phyloP scores from a whole-genome alignment of 2,329 filamentous ascomycete genomes.

The Parasarocladium wereldwijsianum region DNA sequence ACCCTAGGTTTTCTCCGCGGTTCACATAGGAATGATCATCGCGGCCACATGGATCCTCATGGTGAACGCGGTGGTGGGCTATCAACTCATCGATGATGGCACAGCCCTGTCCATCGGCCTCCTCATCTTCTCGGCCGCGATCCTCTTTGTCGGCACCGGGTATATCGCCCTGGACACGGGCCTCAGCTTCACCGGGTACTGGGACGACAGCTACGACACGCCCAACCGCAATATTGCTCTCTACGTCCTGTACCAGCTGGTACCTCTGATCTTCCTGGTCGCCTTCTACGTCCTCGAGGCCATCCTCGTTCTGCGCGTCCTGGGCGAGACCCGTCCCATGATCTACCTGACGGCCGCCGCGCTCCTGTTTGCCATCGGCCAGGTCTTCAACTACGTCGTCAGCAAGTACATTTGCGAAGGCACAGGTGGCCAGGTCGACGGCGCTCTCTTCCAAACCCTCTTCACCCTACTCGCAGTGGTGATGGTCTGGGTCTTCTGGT shows the following conservation, averaged over 20 bases:
- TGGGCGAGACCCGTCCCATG: slow-evolving; percentile 89
- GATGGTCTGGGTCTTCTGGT: slow-evolving; percentile 91
- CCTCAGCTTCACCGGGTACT: slow-evolving; percentile 70
- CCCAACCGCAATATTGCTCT: slow-evolving; percentile 68
- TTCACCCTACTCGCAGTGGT: slow-evolving; percentile 80
- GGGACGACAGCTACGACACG: slow-evolving; percentile 41
- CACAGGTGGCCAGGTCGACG: slow-evolving; percentile 75
- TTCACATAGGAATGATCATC: slow-evolving; percentile 80
- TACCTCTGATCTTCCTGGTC: slow-evolving; percentile 78
- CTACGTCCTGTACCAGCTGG: slow-evolving; percentile 87
- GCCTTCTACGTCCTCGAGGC: slow-evolving; percentile 75
- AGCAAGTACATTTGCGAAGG: slow-evolving; percentile 83
- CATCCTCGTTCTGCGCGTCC: slow-evolving; percentile 68
- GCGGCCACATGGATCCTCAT: slow-evolving; percentile 84
- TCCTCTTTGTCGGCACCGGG: slow-evolving; percentile 76
- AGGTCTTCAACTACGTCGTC: slow-evolving; percentile 91
- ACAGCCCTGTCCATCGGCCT: slow-evolving; percentile 71
- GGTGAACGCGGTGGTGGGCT: slow-evolving; percentile 84
- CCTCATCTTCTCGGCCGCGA: slow-evolving; percentile 52
- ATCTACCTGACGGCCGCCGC: slow-evolving; percentile 63
- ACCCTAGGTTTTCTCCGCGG: slow-evolving; percentile 70
- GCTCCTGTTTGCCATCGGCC: slow-evolving; percentile 76
- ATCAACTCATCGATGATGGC: slow-evolving; percentile 85
- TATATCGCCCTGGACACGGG: slow-evolving; percentile 94
- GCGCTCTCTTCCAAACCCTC: slow-evolving; percentile 79